Conservation (phyloP, 208 protist species). For the Trypanosoma theileri region DNA sequence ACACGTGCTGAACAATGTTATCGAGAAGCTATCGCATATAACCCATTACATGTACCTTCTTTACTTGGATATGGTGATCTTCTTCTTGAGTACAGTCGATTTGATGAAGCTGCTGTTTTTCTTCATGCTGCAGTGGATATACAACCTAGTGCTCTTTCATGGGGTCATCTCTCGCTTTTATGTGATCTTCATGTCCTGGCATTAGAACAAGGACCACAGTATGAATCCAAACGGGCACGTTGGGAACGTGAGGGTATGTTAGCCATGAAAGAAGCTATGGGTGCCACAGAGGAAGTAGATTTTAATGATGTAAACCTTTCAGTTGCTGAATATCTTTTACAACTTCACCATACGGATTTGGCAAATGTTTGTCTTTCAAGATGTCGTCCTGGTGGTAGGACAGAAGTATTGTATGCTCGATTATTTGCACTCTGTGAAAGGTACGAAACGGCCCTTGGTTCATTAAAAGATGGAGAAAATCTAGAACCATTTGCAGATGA, state of each 20-base stretch:
- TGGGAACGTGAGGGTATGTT: slow-evolving; percentile 62
- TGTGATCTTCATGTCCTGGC: slow-evolving; percentile 54
- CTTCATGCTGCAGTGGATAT: slow-evolving; percentile 78
- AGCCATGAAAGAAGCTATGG: slow-evolving; percentile 51
- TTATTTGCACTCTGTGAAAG: slow-evolving; percentile 76
- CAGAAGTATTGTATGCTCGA: slow-evolving; percentile 73
- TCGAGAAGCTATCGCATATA: slow-evolving; percentile 81
- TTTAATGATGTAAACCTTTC: slow-evolving; percentile 27
- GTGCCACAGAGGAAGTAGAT: slow-evolving; percentile 23
- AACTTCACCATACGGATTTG: slow-evolving; percentile 70
- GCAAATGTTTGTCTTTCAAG: slow-evolving; percentile 73
- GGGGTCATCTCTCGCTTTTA: slow-evolving; percentile 69
- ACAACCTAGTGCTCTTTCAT: slow-evolving; percentile 46
- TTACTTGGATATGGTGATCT: slow-evolving; percentile 83
- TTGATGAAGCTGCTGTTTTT: slow-evolving; percentile 87
- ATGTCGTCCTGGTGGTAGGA: slow-evolving; percentile 38
- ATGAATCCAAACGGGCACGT: slow-evolving; percentile 37
- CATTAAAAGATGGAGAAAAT: slow-evolving; percentile 31
- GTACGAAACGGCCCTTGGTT: slow-evolving; percentile 56
- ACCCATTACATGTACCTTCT: slow-evolving; percentile 47
- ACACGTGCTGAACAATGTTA: slow-evolving; percentile 88
- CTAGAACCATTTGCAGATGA: slow-evolving; percentile 33
- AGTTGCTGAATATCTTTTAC: slow-evolving; percentile 52
- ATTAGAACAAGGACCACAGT: slow-evolving; percentile 47
- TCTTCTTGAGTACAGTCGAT: slow-evolving; percentile 71